Evolutionary conservation across 2,329 filamentous ascomycete species (phyloP).

Genomic region (Pestalotiopsis sp.): DNA sequence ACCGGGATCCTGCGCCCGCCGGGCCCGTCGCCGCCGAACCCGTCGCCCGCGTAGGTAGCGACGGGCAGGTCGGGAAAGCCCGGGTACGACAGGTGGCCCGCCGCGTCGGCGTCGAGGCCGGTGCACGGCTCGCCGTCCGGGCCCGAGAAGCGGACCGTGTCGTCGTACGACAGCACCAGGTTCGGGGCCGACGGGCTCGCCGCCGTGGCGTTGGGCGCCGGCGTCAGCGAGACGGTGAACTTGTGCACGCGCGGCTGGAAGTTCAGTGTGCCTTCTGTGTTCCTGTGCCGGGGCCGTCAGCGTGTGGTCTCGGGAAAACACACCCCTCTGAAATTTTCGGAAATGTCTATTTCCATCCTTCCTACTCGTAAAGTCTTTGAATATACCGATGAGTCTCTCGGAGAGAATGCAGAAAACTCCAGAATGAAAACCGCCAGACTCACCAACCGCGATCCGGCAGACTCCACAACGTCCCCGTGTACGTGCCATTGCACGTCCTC

Average conservation of each 20-base stretch:
- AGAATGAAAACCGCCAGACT: too few relatives aligned
- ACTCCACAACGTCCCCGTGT: conserved; percentile 63
- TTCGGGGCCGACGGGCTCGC: conserved; percentile 60
- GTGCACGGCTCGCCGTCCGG: conserved; percentile 65
- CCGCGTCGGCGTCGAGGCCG: conserved; percentile 63
- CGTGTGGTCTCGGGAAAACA: too few relatives aligned
- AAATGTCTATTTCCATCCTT: neutral
- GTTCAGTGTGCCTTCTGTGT: conserved; percentile 71
- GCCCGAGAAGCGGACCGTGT: conserved; percentile 66
- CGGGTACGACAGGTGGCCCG: conserved; percentile 53
- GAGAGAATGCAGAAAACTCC: too few relatives aligned
- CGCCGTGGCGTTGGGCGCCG: conserved; percentile 51
- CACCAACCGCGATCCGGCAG: conserved; percentile 71
- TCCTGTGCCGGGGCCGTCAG: conserved; percentile 39
- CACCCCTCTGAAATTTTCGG: neutral
- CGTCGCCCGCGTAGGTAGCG: conserved; percentile 67
- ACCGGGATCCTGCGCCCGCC: conserved; percentile 63
- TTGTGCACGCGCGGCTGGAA: conserved; percentile 71
- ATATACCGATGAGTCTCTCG: too few relatives aligned
- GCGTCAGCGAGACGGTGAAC: conserved; percentile 61
- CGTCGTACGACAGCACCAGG: conserved; percentile 62
- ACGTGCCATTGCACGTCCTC: conserved; percentile 51
- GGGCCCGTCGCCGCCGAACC: conserved; percentile 63
- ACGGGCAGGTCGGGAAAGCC: conserved; percentile 65
- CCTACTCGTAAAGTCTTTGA: too few relatives aligned